A percentile compares a stretch with the other conserved stretches of the same genome.
Conservation (phyloP, 2,329 filamentous ascomycete genomes). For the Leptoxyphium fumago region DNA sequence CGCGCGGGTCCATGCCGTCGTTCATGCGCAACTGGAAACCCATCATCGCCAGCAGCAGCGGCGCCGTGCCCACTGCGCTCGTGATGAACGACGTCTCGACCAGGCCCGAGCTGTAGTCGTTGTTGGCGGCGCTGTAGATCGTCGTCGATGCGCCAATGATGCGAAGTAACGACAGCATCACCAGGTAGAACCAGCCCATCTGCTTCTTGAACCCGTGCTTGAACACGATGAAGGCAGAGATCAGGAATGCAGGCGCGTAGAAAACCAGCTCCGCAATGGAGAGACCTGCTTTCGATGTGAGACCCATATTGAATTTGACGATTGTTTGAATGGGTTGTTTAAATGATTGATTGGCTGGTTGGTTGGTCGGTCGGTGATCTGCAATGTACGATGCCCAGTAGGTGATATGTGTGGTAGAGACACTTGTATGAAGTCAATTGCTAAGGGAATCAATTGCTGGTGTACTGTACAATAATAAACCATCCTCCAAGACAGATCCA, state of each 20-base stretch:
- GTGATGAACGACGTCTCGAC: slow-evolving; percentile 13
- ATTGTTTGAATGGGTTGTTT: too few species aligned
- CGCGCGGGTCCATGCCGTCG: slow-evolving; percentile 6
- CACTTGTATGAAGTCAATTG: too few species aligned
- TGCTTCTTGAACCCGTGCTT: slow-evolving; percentile 11
- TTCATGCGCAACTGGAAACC: slow-evolving; percentile 13
- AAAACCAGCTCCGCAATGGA: slow-evolving; percentile 14
- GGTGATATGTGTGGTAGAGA: too few species aligned
- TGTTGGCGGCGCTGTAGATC: slow-evolving; percentile 12
- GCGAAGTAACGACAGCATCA: slow-evolving; percentile 12
- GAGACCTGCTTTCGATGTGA: slow-evolving; percentile 9
- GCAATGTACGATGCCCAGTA: too few species aligned
- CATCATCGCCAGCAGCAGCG: slow-evolving; percentile 13
- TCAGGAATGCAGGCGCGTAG: slow-evolving; percentile 9
- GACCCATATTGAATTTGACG: not conserved
- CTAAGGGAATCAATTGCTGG: too few species aligned
- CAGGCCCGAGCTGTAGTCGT: slow-evolving; percentile 6
- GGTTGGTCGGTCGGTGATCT: too few species aligned
- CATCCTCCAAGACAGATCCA: too few species aligned
- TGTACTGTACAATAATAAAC: too few species aligned
- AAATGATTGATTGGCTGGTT: too few species aligned
- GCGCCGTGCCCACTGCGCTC: slow-evolving; percentile 13
- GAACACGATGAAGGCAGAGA: slow-evolving; percentile 1
- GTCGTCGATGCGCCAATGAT: slow-evolving; percentile 13
- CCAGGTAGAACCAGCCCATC: slow-evolving; percentile 13